These are phyloP conservation scores for Pythium brachiatum DNA, from an alignment of 352 stramenopile genomes.

Conservation along the genomic window DNA sequence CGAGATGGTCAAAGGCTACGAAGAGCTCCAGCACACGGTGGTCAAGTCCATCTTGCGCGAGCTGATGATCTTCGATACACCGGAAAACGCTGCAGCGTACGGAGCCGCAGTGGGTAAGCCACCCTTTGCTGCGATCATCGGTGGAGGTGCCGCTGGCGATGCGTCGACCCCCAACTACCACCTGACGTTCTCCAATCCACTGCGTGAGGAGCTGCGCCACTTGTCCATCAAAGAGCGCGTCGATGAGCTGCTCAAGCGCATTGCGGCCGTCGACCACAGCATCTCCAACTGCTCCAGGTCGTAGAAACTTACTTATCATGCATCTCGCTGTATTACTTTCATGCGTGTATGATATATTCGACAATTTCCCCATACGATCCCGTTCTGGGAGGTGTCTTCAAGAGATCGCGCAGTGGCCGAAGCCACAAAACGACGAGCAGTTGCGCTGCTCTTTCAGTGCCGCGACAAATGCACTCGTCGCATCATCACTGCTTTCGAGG, in stretches of 20 bases:
- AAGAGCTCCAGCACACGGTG: slow-evolving; percentile 58
- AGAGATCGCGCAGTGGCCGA: slow-evolving; percentile 21
- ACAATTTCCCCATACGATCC: neutral
- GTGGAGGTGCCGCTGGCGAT: slow-evolving; percentile 22
- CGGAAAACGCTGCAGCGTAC: slow-evolving; percentile 45
- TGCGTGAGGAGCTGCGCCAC: slow-evolving; percentile 43
- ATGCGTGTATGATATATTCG: slow-evolving; percentile 6
- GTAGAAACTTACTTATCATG: neutral
- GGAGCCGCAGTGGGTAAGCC: slow-evolving; percentile 31
- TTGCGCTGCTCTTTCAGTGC: slow-evolving; percentile 26
- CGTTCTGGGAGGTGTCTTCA: neutral
- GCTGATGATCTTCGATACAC: slow-evolving; percentile 70
- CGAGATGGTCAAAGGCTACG: slow-evolving; percentile 51
- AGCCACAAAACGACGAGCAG: slow-evolving; percentile 25
- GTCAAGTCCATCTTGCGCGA: slow-evolving; percentile 75
- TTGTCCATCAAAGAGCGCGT: slow-evolving; percentile 47
- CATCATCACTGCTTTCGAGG: slow-evolving; percentile 20
- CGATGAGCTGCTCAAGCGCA: slow-evolving; percentile 28
- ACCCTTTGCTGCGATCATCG: slow-evolving; percentile 45
- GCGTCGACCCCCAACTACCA: slow-evolving; percentile 23
- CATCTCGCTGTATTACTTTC: neutral
- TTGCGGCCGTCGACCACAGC: slow-evolving; percentile 42
- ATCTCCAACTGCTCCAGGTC: slow-evolving; percentile 19
- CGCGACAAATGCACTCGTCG: slow-evolving; percentile 17
- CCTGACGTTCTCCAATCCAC: slow-evolving; percentile 54